Base-by-base conservation (phyloP, 139 green algal genomes). In the Picochlorum sp. region DNA sequence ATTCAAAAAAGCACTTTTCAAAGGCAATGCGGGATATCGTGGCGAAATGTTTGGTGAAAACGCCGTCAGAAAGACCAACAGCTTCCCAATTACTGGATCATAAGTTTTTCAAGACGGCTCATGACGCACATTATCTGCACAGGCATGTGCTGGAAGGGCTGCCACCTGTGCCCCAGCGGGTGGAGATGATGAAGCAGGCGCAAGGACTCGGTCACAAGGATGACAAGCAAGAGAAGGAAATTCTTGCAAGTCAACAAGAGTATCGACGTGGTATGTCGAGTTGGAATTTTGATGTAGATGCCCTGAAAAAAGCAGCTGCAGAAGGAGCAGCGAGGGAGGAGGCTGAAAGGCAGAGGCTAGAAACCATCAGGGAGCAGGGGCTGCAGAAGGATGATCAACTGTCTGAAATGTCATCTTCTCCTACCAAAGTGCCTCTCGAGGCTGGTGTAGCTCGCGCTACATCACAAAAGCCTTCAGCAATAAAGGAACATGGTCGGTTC, bases 21-120 rank as follows among this genome's bases (percentile, higher is more conserved):
- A 63, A 93, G 76, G 56, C 74, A 18, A 93, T 98, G 76, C 77
- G 89, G 20, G 88, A 98, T 58, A 69, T 98, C 43, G 94, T 99
- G 50, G 72, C 76, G 14, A 78, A 86, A 47, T 99, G 93, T 78
- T 69, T 99, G 61, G 80, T 96, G 53, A 99, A 99, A 68, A 89
- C 99, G 58, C 84, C 85, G 1, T 52, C 63, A 28, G 84, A 87
- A 64, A 71, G 93, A 5, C 93, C 93, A 39, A 85, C 86, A 3
- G 91, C 93, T 2, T 69, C 82, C 1, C 85, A 96, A 62, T 82
- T 99, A 56, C 76, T 99, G 50, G 87, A 99, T 58, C 85, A 97
- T 75, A 91, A 87, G 71, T 98, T 98, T 67, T 97, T 99, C 78
- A 98, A 97, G 73, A 78, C 69, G 4, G 78, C 80, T 2, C 78